Evolutionary conservation across 1,284 basidiomycete species (phyloP).

Genomic region (Abortiporus biennis): DNA sequence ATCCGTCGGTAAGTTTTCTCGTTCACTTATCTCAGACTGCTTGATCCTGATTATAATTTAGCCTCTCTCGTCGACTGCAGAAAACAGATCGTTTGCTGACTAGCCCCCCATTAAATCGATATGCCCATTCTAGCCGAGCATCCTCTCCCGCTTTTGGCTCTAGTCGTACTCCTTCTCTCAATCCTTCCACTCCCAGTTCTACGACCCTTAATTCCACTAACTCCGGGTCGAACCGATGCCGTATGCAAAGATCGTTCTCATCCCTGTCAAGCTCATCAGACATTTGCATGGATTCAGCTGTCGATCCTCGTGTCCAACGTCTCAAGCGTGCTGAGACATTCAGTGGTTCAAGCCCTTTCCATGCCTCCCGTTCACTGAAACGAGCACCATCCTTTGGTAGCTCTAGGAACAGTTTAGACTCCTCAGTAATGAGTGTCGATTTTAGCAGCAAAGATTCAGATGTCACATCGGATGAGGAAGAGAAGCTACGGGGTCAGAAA

Average conservation of each 20-base stretch:
- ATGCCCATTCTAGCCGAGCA: slow-evolving; percentile 38
- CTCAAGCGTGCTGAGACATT: slow-evolving; percentile 27
- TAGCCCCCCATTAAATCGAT: slow-evolving; percentile 51
- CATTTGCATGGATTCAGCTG: slow-evolving; percentile 19
- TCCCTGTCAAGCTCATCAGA: slow-evolving; percentile 29
- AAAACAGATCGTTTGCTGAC: slow-evolving; percentile 51
- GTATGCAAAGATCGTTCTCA: slow-evolving; percentile 27
- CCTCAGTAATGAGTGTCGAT: slow-evolving; percentile 28
- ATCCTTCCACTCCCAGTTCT: slow-evolving; percentile 59
- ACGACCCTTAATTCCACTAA: slow-evolving; percentile 51
- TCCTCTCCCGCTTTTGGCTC: slow-evolving; percentile 11
- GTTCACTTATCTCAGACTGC: slow-evolving; percentile 9
- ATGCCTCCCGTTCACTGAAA: slow-evolving; percentile 29
- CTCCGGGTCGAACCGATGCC: slow-evolving; percentile 29
- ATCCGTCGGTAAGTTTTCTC: slow-evolving; percentile 50
- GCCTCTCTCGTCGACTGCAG: slow-evolving; percentile 65
- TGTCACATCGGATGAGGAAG: slow-evolving; percentile 65
- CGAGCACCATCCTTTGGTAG: slow-evolving; percentile 34
- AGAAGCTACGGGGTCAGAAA: slow-evolving; percentile 56
- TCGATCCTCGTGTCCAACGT: slow-evolving; percentile 23
- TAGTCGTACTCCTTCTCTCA: slow-evolving; percentile 28
- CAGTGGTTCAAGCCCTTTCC: slow-evolving; percentile 18
- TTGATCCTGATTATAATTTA: too few species aligned
- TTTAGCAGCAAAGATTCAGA: slow-evolving; percentile 25
- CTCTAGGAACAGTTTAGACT: slow-evolving; percentile 26